These are phyloP conservation scores for Gentiana straminea DNA, from an alignment of 257 asterid genomes.

Conservation along the genomic window DNA sequence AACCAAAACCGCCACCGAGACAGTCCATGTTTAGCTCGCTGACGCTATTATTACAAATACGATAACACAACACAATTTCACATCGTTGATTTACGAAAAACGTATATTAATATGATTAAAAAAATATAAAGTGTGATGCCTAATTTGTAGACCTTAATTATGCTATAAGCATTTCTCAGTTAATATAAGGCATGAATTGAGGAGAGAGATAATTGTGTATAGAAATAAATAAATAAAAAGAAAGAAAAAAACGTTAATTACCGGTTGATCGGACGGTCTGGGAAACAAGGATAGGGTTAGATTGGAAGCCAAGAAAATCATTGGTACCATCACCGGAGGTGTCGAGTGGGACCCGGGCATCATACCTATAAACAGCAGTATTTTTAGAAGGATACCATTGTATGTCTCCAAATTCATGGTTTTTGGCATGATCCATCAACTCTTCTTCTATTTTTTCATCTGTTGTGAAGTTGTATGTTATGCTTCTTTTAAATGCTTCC, in stretches of 20 bases:
- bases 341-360: constrained; percentile 41
- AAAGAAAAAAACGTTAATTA: constrained; percentile 3
- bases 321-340: constrained; percentile 56
- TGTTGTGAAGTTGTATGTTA: constrained; percentile 47
- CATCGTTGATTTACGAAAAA: too few relatives aligned
- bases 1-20: too few relatives aligned
- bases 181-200: too few relatives aligned
- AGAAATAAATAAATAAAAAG: too few relatives aligned
- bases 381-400: constrained; percentile 88
- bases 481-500: constrained; percentile 54
- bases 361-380: constrained; percentile 65
- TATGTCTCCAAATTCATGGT: constrained; percentile 69
- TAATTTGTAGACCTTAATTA: too few relatives aligned
- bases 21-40: too few relatives aligned
- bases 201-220: too few relatives aligned
- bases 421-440: constrained; percentile 42
- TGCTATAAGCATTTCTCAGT: too few relatives aligned
- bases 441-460: constrained; percentile 47
- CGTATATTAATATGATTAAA: too few relatives aligned
- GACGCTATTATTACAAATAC: too few relatives aligned
- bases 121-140: too few relatives aligned
- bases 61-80: too few relatives aligned
- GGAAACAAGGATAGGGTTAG: constrained; percentile 41
- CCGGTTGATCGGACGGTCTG: constrained; percentile 53
- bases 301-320: constrained; percentile 77